Evolutionary conservation across 2,329 filamentous ascomycete genomes (phyloP).

Genomic region (Escovopsis weberi): DNA sequence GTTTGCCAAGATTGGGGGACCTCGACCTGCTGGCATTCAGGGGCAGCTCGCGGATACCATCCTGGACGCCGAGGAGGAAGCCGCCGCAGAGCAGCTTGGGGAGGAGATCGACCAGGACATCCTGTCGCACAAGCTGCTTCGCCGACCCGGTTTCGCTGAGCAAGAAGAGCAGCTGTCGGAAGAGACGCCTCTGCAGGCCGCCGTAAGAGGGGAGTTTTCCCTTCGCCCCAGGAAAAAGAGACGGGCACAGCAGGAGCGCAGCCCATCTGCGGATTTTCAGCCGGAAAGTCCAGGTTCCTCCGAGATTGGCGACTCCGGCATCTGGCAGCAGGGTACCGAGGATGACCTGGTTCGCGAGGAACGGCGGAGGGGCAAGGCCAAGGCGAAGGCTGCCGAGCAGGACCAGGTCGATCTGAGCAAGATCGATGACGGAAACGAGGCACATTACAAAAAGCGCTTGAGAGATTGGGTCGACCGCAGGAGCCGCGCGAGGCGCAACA

Average conservation of each 20-base stretch:
- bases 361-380: slow-evolving; percentile 28
- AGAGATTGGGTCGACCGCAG: slow-evolving; percentile 54
- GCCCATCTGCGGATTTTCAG: slow-evolving; percentile 33
- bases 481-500: slow-evolving; percentile 25
- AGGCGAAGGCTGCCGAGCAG: slow-evolving; percentile 19
- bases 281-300: slow-evolving; percentile 20
- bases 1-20: slow-evolving; percentile 63
- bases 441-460: slow-evolving; percentile 61
- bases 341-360: slow-evolving; percentile 24
- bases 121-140: slow-evolving; percentile 56
- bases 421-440: slow-evolving; percentile 82
- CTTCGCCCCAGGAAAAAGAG: slow-evolving; percentile 44
- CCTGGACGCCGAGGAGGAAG: slow-evolving; percentile 67
- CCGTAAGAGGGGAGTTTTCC: slow-evolving; percentile 38
- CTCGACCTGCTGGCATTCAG: slow-evolving; percentile 44
- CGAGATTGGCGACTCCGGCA: slow-evolving; percentile 19
- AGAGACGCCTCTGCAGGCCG: slow-evolving; percentile 6
- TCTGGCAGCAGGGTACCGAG: slow-evolving; percentile 25
- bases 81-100: slow-evolving; percentile 27
- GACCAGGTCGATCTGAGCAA: slow-evolving; percentile 35
- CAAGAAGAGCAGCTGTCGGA: slow-evolving; percentile 13
- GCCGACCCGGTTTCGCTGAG: slow-evolving; percentile 54
- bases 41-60: slow-evolving; percentile 64
- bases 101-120: slow-evolving; percentile 29
- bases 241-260: slow-evolving; percentile 21